A percentile compares a stretch with the other conserved stretches of the same genome.
Evolutionary conservation across 306 rosid genomes (phyloP).

Genomic region (Urtica urens): DNA sequence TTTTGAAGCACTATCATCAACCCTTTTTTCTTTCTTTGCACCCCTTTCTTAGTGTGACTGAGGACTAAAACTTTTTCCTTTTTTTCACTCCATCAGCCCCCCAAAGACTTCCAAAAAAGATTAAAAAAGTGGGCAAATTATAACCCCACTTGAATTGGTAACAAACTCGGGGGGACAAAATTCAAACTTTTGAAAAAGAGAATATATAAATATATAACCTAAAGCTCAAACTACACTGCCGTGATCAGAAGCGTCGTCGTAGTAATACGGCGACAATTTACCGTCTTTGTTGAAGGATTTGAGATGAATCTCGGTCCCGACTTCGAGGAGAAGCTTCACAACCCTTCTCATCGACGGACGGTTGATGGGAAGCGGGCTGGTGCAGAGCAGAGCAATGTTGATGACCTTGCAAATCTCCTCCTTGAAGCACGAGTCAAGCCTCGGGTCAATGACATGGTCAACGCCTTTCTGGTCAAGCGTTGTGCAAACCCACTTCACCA

Average conservation of each 20-base stretch:
- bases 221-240: conserved; percentile 45
- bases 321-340: conserved; percentile 28
- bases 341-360: conserved; percentile 32
- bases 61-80: conserved; percentile 2
- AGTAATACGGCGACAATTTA: conserved; percentile 26
- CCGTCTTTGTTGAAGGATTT: conserved; percentile 21
- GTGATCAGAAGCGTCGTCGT: conserved; percentile 26
- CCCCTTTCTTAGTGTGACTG: conserved; percentile 8
- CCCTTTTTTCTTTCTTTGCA: conserved; percentile 1
- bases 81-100: conserved; percentile 6
- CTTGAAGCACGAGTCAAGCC: conserved; percentile 58
- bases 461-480: conserved; percentile 71
- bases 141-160: conserved; percentile 5
- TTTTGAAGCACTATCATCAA: too few species aligned
- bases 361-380: conserved; percentile 68
- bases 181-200: background rate
- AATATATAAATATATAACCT: background rate
- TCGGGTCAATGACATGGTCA: conserved; percentile 54
- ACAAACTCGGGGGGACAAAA: background rate
- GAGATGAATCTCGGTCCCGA: conserved; percentile 13
- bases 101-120: conserved; percentile 1
- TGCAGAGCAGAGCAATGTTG: conserved; percentile 77
- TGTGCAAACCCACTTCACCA: conserved; percentile 83
- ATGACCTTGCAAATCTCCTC: conserved; percentile 74
- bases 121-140: too few species aligned